Percentiles rank a stretch among this genome's conserved stretches.
Conservation (phyloP, 2,329 filamentous ascomycete genomes). For the Dothistroma pini region DNA sequence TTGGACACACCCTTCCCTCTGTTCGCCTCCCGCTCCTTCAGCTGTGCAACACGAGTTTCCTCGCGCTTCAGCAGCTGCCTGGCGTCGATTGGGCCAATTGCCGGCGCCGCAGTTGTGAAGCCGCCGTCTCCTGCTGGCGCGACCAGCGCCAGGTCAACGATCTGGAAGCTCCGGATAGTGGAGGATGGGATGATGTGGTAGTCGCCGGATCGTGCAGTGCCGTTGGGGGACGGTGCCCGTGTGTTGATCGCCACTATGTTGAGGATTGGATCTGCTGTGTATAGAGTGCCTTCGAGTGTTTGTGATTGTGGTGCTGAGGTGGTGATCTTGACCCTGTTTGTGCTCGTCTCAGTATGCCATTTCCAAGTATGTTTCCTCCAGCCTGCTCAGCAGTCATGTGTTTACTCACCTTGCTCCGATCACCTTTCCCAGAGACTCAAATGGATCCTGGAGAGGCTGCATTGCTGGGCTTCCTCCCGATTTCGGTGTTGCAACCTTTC, state of each 20-base stretch:
- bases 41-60: slow-evolving; percentile 52
- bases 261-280: slow-evolving; percentile 58
- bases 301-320: slow-evolving; percentile 48
- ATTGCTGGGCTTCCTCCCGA: slow-evolving; percentile 25
- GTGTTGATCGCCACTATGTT: slow-evolving; percentile 61
- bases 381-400: not conserved
- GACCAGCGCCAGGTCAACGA: slow-evolving; percentile 45
- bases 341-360: not conserved
- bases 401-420: slow-evolving; percentile 58
- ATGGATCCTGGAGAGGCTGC: slow-evolving; percentile 44
- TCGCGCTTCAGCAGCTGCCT: slow-evolving; percentile 54
- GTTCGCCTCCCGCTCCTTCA: slow-evolving; percentile 56
- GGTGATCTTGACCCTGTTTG: slow-evolving; percentile 54
- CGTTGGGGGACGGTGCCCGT: slow-evolving; percentile 41
- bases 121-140: slow-evolving; percentile 36
- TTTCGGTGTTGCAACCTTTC: slow-evolving; percentile 53
- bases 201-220: slow-evolving; percentile 47
- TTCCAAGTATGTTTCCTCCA: not conserved
- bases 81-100: slow-evolving; percentile 52
- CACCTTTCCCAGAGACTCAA: slow-evolving; percentile 55
- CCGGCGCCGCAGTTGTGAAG: slow-evolving; percentile 44
- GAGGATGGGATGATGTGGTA: slow-evolving; percentile 61
- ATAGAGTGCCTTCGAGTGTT: slow-evolving; percentile 59
- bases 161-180: slow-evolving; percentile 55
- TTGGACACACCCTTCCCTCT: slow-evolving; percentile 58